phyloP scores from a whole-genome alignment of 805 yeast genomes.

The Clavispora asparagi region DNA sequence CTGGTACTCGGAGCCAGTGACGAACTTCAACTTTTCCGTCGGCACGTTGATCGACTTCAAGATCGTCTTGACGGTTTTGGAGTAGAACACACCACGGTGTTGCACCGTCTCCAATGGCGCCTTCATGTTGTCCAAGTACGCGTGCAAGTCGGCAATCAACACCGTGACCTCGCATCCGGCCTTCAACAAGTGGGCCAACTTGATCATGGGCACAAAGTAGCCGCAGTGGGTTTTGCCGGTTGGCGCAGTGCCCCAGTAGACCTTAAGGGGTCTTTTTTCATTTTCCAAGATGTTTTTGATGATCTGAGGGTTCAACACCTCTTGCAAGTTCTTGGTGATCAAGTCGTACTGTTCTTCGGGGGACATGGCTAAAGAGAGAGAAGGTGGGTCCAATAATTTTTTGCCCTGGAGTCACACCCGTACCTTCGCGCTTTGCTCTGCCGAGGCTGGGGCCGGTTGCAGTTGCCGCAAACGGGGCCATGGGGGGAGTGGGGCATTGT shows the following conservation, averaged over 20 bases:
- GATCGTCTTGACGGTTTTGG: conserved; percentile 75
- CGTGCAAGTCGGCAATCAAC: conserved; percentile 91
- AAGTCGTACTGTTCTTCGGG: conserved; percentile 65
- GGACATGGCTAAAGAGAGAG: conserved; percentile 21
- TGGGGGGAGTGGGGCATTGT: too few species aligned
- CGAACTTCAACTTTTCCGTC: conserved; percentile 78
- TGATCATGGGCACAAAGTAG: conserved; percentile 96
- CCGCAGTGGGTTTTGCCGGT: conserved; percentile 99
- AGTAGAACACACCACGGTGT: conserved; percentile 88
- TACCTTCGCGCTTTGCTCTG: not conserved
- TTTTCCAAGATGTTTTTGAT: conserved; percentile 78
- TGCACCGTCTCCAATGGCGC: conserved; percentile 91
- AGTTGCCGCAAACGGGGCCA: too few species aligned
- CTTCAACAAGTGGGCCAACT: conserved; percentile 86
- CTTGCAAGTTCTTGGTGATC: conserved; percentile 85
- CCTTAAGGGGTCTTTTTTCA: conserved; percentile 73
- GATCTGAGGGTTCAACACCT: conserved; percentile 82
- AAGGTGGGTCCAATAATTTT: not conserved
- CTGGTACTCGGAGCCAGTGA: conserved; percentile 89
- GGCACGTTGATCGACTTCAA: conserved; percentile 86
- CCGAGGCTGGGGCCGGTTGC: too few species aligned
- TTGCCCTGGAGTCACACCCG: conserved; percentile 1
- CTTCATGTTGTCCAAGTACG: conserved; percentile 96
- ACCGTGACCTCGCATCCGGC: conserved; percentile 96
- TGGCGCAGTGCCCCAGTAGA: conserved; percentile 99